Conservation (phyloP, 1,284 basidiomycete genomes). For the Fomitopsis palustris region DNA sequence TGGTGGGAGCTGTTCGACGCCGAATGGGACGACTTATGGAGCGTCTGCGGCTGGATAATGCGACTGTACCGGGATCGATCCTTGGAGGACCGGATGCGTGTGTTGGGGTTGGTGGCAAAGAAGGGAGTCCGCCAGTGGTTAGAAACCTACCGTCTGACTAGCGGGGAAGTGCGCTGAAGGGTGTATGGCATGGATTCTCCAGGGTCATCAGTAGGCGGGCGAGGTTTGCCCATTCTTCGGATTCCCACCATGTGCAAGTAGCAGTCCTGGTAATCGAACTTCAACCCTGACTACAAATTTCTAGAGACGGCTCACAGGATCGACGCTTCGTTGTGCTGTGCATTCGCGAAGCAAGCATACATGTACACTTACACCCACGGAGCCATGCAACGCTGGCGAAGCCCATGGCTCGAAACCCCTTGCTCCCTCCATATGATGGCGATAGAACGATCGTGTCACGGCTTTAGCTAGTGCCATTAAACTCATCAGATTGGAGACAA, state of each 20-base stretch:
- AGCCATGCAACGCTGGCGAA: background rate
- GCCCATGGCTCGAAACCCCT: background rate
- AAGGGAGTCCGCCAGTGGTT: slow-evolving; percentile 73
- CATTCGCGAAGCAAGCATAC: no score
- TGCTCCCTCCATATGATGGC: background rate
- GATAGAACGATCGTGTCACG: background rate
- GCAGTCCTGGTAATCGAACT: no score
- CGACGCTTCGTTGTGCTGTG: no score
- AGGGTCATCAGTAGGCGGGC: background rate
- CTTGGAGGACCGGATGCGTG: slow-evolving; percentile 36
- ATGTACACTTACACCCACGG: background rate
- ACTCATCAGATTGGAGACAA: background rate
- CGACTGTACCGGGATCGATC: slow-evolving; percentile 58
- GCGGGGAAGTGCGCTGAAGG: background rate
- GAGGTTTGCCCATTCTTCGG: background rate
- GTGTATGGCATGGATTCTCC: background rate
- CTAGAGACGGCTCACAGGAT: no score
- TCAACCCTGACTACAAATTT: no score
- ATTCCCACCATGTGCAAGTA: no score
- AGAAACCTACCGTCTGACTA: slow-evolving; percentile 37
- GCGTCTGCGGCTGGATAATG: slow-evolving; percentile 77
- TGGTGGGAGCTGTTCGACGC: slow-evolving; percentile 93
- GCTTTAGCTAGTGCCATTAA: background rate
- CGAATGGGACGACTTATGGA: slow-evolving; percentile 81
- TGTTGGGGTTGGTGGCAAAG: slow-evolving; percentile 58